Percentiles rank a stretch among this genome's conserved stretches.
phyloP scores from a whole-genome alignment of 78 protist genomes.

The Dictyostelium intermedium region DNA sequence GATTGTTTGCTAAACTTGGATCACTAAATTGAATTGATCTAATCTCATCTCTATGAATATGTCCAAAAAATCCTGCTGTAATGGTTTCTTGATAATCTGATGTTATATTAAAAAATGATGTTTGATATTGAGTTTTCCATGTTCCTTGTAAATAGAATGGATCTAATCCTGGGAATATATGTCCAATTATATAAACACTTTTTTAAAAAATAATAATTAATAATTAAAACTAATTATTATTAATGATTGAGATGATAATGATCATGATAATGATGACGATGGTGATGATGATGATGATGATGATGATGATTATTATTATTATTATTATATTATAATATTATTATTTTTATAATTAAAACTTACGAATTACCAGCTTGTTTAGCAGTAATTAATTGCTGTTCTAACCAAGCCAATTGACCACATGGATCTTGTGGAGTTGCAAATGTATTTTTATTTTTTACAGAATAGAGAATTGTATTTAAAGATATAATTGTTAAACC shows the following conservation, averaged over 20 bases:
- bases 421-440: slow-evolving; percentile 52
- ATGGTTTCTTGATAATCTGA: slow-evolving; percentile 8
- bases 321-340: too few species aligned
- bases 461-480: slow-evolving; percentile 50
- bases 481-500: slow-evolving; percentile 37
- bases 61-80: slow-evolving; percentile 69
- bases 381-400: slow-evolving; percentile 13
- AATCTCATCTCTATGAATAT: slow-evolving; percentile 69
- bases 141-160: slow-evolving; percentile 41
- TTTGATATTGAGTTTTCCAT: slow-evolving; percentile 8
- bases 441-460: slow-evolving; percentile 3
- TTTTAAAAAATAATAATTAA: not conserved
- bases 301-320: too few species aligned
- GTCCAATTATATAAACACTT: slow-evolving; percentile 63
- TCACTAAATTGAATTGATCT: not conserved
- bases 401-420: slow-evolving; percentile 64
- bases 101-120: slow-evolving; percentile 7
- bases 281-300: not conserved
- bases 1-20: not conserved
- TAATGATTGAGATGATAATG: too few species aligned
- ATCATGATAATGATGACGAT: not conserved
- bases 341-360: not conserved
- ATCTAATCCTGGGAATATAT: slow-evolving; percentile 75
- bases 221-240: not conserved
- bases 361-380: not conserved